Base-by-base conservation (phyloP, 23 red algal species). In the Gracilaria gracilis region DNA sequence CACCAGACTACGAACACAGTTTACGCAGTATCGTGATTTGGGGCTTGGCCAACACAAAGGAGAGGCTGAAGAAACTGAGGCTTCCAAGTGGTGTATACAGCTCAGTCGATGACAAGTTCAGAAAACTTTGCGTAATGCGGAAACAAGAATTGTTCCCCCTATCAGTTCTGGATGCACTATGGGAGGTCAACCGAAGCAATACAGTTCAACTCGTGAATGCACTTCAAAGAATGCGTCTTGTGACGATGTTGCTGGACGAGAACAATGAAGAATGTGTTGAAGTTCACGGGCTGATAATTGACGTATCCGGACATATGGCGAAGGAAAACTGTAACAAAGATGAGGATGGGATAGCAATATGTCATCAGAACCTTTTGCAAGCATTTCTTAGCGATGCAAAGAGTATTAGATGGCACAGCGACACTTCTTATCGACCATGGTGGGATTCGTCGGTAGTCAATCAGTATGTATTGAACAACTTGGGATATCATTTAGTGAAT, bases 281-380 rank as follows among this genome's bases (percentile, higher is more conserved):
- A 29, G 67, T 44, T 21, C 67, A 73, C 24, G 67, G 44, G 20
- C 42, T 44, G 16, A 73, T 73, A 0, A 73, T 73, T 73, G 67
- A 73, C 17, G 3, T 73, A 42, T 73, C 36, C 19, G 5, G 67
- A 42, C n/a, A n/a, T n/a, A n/a, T n/a, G n/a, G n/a, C n/a, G n/a
- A n/a, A n/a, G n/a, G 67, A 73, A 19, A n/a, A 42, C 19, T 15
- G 42, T 20, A 35, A 12, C 20, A 21, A 37, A 6, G 16, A 42
- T 44, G 67, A 55, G 16, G 16, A 20, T 1, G 51, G 14, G 9
- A 20, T 44, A 12, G 33, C 7, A 9, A 20, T 1, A 20, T 21
- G 44, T 73, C 67, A 73, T 73, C 5, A 42, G 44, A 35, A 73
- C 42, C 4, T 73, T 12, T 21, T 73, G 7, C 36, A 73, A 35